Conservation (phyloP, 2,329 filamentous ascomycete genomes). For the Scolecobasidium constrictum region DNA sequence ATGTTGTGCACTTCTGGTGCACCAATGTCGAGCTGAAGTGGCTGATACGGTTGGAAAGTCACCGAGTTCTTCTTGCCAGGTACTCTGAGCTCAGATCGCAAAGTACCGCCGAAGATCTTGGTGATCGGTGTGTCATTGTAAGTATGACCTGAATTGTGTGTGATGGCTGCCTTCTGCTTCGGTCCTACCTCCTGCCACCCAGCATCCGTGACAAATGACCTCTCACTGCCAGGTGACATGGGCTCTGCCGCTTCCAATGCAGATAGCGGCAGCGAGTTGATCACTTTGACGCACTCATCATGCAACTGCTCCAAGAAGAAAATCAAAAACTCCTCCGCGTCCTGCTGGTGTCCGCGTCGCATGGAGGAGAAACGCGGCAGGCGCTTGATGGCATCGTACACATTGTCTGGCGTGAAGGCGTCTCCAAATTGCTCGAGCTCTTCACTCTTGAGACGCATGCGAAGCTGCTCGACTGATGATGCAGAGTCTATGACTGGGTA, state of each 20-base stretch:
- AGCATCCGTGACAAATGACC: constrained; percentile 33
- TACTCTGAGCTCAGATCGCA: constrained; percentile 80
- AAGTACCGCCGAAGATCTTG: constrained; percentile 86
- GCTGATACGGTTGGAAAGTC: constrained; percentile 86
- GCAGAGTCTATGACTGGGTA: constrained; percentile 81
- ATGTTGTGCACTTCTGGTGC: constrained; percentile 81
- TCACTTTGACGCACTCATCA: constrained; percentile 76
- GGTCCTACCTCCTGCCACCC: constrained; percentile 94
- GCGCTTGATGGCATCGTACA: constrained; percentile 84
- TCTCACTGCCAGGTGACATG: constrained; percentile 35
- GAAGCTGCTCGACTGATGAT: constrained; percentile 60
- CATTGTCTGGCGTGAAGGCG: constrained; percentile 83
- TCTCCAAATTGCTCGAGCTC: constrained; percentile 88
- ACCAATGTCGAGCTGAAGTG: constrained; percentile 88
- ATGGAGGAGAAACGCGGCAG: constrained; percentile 84
- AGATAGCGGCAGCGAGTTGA: constrained; percentile 39
- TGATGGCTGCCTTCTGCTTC: constrained; percentile 79
- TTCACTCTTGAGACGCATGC: constrained; percentile 62
- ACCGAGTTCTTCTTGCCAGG: constrained; percentile 83
- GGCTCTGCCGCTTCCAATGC: constrained; percentile 16
- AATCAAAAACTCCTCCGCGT: constrained; percentile 92
- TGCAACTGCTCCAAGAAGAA: constrained; percentile 88
- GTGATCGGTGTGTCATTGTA: constrained; percentile 72
- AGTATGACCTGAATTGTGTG: constrained; percentile 69
- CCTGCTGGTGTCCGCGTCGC: constrained; percentile 94